A percentile compares a stretch with the other conserved stretches of the same genome.
Evolutionary conservation across 1,139 yeast species (phyloP).

Genomic region (Candida pseudocylindracea): DNA sequence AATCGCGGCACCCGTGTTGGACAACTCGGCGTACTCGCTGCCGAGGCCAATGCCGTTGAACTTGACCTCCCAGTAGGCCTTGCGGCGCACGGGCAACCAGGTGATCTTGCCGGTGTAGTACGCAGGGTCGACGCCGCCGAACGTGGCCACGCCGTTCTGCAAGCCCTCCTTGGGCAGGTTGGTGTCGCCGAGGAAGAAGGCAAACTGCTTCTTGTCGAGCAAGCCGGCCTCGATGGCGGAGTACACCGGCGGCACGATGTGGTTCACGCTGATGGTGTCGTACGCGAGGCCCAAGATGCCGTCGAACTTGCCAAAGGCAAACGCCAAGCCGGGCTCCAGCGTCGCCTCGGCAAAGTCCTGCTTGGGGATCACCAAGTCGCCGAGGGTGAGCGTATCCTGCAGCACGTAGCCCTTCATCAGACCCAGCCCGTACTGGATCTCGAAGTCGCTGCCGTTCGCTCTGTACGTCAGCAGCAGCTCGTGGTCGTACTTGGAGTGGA

Average conservation of each 20-base stretch:
- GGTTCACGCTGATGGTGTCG: slow-evolving; percentile 72
- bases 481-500: slow-evolving; percentile 81
- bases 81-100: slow-evolving; percentile 94
- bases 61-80: slow-evolving; percentile 98
- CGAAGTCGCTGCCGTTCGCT: slow-evolving; percentile 67
- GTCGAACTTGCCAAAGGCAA: slow-evolving; percentile 95
- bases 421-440: slow-evolving; percentile 84
- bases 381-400: slow-evolving; percentile 57
- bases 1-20: slow-evolving; percentile 83
- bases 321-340: slow-evolving; percentile 89
- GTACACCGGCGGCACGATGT: slow-evolving; percentile 82
- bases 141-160: slow-evolving; percentile 62
- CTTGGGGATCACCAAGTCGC: slow-evolving; percentile 62
- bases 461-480: slow-evolving; percentile 57
- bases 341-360: slow-evolving; percentile 97
- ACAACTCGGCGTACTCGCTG: slow-evolving; percentile 67
- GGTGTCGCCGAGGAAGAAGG: slow-evolving; percentile 74
- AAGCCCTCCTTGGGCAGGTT: slow-evolving; percentile 22
- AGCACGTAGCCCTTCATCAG: slow-evolving; percentile 81
- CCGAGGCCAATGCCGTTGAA: slow-evolving; percentile 83
- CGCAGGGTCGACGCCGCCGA: slow-evolving; percentile 76
- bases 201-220: slow-evolving; percentile 65
- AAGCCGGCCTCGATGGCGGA: slow-evolving; percentile 67
- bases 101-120: slow-evolving; percentile 65
- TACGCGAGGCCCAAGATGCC: slow-evolving; percentile 93